Conservation (phyloP, 805 yeast genomes). For the Metschnikowia borealis region DNA sequence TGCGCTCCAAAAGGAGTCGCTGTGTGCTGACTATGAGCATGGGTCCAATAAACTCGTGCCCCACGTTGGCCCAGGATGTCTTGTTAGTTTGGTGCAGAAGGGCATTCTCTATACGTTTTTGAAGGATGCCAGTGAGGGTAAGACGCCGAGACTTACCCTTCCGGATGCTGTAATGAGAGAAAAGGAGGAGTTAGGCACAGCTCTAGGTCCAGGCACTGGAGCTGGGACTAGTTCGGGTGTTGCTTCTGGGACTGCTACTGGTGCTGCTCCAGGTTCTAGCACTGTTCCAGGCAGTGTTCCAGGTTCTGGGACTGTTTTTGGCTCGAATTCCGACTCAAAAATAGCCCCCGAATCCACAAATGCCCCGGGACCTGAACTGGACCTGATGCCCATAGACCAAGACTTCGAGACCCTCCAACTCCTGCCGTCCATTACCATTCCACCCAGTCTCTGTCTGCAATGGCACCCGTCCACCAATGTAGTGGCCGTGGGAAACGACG, state of each 20-base stretch:
- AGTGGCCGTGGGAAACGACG: constrained; percentile 53
- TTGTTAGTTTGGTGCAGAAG: constrained; percentile 78
- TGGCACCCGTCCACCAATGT: constrained; percentile 56
- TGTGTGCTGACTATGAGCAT: constrained; percentile 52
- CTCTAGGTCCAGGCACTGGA: not conserved
- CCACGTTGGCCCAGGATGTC: constrained; percentile 69
- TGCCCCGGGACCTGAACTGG: too few species aligned
- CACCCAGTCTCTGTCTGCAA: constrained; percentile 42
- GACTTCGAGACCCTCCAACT: constrained; percentile 32
- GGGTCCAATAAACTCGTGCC: constrained; percentile 38
- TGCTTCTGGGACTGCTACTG: not conserved
- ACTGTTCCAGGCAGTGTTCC: not conserved
- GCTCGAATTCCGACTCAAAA: too few species aligned
- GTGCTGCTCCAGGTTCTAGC: not conserved
- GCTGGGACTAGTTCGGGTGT: not conserved
- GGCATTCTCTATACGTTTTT: constrained; percentile 78
- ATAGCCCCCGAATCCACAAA: not conserved
- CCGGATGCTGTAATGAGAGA: constrained; percentile 52
- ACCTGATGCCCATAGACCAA: too few species aligned
- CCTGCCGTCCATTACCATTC: constrained; percentile 34
- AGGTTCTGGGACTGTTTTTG: too few species aligned
- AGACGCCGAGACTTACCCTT: constrained; percentile 23
- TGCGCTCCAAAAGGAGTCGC: constrained; percentile 74
- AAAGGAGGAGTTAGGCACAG: constrained; percentile 18
- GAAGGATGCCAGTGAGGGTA: constrained; percentile 48